Evolutionary conservation across 345 rosid species (phyloP), one percentile per base, ranked within the genome.

Genomic region (Rubroshorea leprosula): DNA sequence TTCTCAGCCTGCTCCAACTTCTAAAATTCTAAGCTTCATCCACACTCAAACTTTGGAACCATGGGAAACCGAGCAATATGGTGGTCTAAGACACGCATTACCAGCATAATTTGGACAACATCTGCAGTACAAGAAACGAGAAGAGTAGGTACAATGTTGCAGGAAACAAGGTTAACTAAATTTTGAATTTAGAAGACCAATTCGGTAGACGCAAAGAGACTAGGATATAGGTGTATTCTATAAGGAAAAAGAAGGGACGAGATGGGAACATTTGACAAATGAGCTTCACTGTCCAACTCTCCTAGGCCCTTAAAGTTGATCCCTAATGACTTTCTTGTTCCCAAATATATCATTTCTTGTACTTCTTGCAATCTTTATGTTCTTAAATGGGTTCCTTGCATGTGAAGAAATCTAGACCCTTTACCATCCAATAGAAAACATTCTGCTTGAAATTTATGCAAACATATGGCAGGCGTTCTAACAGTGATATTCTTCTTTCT

Each of bases 111-210:
- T n/a, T n/a, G n/a, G n/a, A n/a, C n/a, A n/a, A n/a, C n/a, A n/a
- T n/a, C n/a, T n/a, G 25, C 48, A 56, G 24, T 58, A 43, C 58
- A 48, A 57, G 54, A 50, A 57, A 51, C 47, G 13, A 21, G 19
- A 20, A 39, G 54, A 44, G 55, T 55, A 46, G 72, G 68, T 72
- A 54, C 47, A 43, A 54, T 61, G 61, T 15, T 61, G 64, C 12
- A 53, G 41, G 57, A 61, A 62, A 54, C 57, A 67, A 5, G 58
- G 66, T 50, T 57, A 73, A 70, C 76, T 61, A 57, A 51, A 68
- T 5, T 51, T 57, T 74, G 68, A 69, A 73, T 39, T 60, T 49
- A 48, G 65, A 68, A 48, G 76, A 79, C 74, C 55, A 52, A 68
- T 68, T 63, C 12, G 78, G 76, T 73, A 68, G 51, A 65, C 54